Base-by-base conservation (phyloP, 2,329 filamentous ascomycete genomes). In the Aspergillus oerlinghausenensis region DNA sequence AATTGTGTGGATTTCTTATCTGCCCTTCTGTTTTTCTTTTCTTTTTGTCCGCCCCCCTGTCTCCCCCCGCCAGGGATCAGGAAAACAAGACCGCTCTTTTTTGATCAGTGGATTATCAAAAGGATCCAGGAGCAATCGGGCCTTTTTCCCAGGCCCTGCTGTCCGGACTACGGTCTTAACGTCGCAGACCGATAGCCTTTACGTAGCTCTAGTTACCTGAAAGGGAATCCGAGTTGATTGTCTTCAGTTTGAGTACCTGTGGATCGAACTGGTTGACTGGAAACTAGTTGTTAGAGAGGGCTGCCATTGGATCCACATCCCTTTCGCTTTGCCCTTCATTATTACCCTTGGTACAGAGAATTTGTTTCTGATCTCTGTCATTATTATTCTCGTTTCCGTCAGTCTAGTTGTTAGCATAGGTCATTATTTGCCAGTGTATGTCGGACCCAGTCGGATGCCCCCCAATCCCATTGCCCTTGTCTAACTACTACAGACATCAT, bases 371-470 rank as follows among this genome's bases (percentile, higher is more conserved):
- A 23, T 49, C 32, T 52, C 19, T 52, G 45, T 53, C 25, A 35
- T 54, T 51, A 40, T 35, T 54, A 35, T 54, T 64, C 54, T 62
- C 60, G 49, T 57, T 63, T 60, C 55, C 59, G 52, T 59, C 50
- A 43, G 52, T 55, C 57, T 57, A 17, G 32, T 17, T 38, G 32
- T 14, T 38, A 38, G 32, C 32, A 55, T 60, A 55, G 59, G 52
- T 55, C 58, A 60, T 59, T 55, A 60, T 61, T 57, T 55, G 38
- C 51, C 42, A 52, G 54, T 54, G 58, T 58, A 50, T 51, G 51
- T 48, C 60, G 55, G 53, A 42, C 54, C 63, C 55, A 65, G 60
- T 68, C 62, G 63, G 64, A 63, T 67, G 62, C 21, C 60, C 57
- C 52, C 57, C 63, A 65, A 67, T 65, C 60, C 56, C 57, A 58